Evolutionary conservation across 805 yeast species (phyloP).

Genomic region (Metschnikowia continentalis): DNA sequence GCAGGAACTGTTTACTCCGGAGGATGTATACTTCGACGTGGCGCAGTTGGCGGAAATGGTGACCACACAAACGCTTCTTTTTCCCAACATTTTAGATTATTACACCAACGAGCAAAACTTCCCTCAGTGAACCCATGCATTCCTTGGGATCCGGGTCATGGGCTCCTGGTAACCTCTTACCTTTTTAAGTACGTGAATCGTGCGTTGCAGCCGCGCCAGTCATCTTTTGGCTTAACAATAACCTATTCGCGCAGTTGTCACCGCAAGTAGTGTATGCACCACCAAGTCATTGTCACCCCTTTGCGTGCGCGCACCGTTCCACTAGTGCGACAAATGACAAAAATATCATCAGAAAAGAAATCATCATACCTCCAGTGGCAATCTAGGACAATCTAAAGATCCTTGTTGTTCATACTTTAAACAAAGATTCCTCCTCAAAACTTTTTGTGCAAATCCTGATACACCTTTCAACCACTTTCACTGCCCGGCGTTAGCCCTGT

Average conservation of each 20-base stretch:
- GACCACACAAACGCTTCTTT: conserved; percentile 12
- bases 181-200: background rate
- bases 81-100: conserved; percentile 14
- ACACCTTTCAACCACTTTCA: background rate
- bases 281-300: conserved; percentile 6
- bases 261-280: background rate
- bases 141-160: background rate
- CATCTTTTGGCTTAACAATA: background rate
- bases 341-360: background rate
- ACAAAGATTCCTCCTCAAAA: background rate
- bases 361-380: background rate
- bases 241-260: background rate
- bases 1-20: conserved; percentile 1
- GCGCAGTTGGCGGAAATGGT: conserved; percentile 17
- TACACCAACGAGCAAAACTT: conserved; percentile 7
- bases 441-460: background rate
- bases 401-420: background rate
- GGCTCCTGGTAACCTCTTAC: background rate
- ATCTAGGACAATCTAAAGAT: background rate
- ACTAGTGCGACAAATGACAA: background rate
- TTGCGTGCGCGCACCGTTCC: conserved; percentile 10
- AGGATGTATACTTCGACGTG: conserved; percentile 15
- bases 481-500: background rate
- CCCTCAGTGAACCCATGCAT: background rate
- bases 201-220: background rate